Percentiles rank a stretch among this genome's conserved stretches.
Conservation (phyloP, 108 stramenopile species). For the Cyclotella choctawhatcheeana region DNA sequence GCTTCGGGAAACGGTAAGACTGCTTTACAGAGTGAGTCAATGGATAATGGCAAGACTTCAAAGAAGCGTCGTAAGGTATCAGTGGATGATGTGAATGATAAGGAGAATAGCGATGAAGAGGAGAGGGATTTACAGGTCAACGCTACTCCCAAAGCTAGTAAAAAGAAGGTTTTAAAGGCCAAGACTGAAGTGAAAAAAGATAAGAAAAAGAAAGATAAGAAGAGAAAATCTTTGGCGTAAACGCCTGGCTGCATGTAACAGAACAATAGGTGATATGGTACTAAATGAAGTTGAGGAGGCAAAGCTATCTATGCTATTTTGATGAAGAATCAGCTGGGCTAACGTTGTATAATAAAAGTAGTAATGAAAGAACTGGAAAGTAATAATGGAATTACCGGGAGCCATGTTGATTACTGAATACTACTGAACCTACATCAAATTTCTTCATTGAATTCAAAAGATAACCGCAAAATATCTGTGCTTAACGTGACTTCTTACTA, state of each 20-base stretch:
- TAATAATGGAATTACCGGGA: no score
- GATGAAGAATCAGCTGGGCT: no score
- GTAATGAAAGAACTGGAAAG: no score
- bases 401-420: no score
- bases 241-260: no score
- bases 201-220: constrained; percentile 15
- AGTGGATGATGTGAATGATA: constrained; percentile 1
- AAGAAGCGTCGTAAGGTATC: constrained; percentile 13
- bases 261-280: no score
- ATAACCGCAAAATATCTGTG: no score
- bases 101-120: constrained; percentile 11
- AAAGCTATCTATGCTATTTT: no score
- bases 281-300: no score
- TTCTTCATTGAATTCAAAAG: no score
- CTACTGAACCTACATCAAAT: no score
- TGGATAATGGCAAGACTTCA: not conserved
- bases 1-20: constrained; percentile 4
- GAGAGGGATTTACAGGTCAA: not conserved
- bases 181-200: constrained; percentile 28
- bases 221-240: constrained; percentile 3
- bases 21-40: constrained; percentile 10
- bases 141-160: not conserved
- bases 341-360: no score
- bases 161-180: constrained; percentile 12
- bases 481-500: constrained; percentile 19